Base-by-base conservation (phyloP, 2,329 filamentous ascomycete species). In the Calonectria multiphialidica region DNA sequence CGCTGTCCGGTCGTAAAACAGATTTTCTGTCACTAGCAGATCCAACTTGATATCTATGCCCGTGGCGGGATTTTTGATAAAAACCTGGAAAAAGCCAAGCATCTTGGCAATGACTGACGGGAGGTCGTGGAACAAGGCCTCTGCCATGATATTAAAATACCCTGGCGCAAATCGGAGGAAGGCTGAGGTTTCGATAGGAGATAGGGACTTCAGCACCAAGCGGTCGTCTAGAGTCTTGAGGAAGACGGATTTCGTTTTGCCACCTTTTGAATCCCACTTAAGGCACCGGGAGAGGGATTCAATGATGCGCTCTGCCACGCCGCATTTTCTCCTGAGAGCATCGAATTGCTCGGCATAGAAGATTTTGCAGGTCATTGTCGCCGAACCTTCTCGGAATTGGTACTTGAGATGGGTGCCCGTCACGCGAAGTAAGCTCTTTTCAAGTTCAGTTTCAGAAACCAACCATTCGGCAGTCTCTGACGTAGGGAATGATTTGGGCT, bases 261-360 rank as follows among this genome's bases (percentile, higher is more conserved):
- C 97, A 28, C 97, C 97, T 81, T 98, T 98, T 3, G 95, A 98
- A 84, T 99, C 97, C 94, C 96, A 99, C 83, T 98, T 98, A 23
- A 98, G 90, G 84, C 97, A 99, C 23, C 97, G 92, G 9, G 97
- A 98, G 25, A 99, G 87, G 1, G 96, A 98, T 82, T 99, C 97
- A 30, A 98, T 92, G 76, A 99, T 98, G 42, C 97, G 94, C 80
- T 98, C 96, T 1, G 95, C 93, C 10, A 98, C 94, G 18, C 96
- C 96, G 76, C 96, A 98, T 83, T 98, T 98, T 69, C 94, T 91
- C 68, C 97, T 92, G 45, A 99, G 89, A 3, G 97, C 97, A 84
- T 99, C 97, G 78, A 99, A 99, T 75, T 98, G 97, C 82, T 98
- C 97, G 0, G 97, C 97, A 80, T 97, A 99, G 84, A 99, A 98